phyloP scores from a whole-genome alignment of 1,139 yeast genomes.

The Debaryomyces psychrophilus region DNA sequence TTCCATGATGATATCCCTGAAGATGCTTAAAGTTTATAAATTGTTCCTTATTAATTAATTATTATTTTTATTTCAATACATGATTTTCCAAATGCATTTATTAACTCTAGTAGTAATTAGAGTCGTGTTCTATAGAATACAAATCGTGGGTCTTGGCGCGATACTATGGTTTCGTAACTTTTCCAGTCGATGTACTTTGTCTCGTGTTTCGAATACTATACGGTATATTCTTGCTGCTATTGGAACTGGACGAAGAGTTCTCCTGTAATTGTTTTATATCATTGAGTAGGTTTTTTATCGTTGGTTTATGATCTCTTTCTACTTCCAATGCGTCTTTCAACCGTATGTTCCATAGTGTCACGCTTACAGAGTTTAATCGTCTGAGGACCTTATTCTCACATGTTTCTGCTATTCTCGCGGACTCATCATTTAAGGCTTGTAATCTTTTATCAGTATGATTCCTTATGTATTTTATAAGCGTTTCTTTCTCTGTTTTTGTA shows the following conservation, averaged over 20 bases:
- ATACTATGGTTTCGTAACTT: slow-evolving; percentile 3
- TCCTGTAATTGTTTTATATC: slow-evolving; percentile 29
- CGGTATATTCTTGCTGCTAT: neutral
- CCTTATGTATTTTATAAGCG: slow-evolving; percentile 33
- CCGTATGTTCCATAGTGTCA: slow-evolving; percentile 42
- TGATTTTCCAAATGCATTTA: slow-evolving; percentile 8
- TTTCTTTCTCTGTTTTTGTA: slow-evolving; percentile 41
- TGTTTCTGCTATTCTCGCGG: slow-evolving; percentile 21
- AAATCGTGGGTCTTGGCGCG: neutral
- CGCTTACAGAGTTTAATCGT: slow-evolving; percentile 44
- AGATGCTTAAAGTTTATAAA: slow-evolving; percentile 47
- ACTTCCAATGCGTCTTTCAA: slow-evolving; percentile 43
- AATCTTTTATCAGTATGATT: slow-evolving; percentile 24
- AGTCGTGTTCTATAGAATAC: neutral
- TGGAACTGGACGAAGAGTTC: neutral
- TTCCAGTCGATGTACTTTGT: neutral
- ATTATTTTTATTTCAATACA: slow-evolving; percentile 6
- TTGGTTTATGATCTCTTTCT: slow-evolving; percentile 45
- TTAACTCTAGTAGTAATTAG: neutral
- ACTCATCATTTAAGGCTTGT: slow-evolving; percentile 20
- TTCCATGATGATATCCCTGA: slow-evolving; percentile 95
- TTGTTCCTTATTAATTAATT: neutral
- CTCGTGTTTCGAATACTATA: neutral
- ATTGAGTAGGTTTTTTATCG: slow-evolving; percentile 29
- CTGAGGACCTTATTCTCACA: slow-evolving; percentile 36